These are phyloP conservation scores for Thalassiosira pacifica DNA, from an alignment of 352 stramenopile genomes.

Conservation along the genomic window DNA sequence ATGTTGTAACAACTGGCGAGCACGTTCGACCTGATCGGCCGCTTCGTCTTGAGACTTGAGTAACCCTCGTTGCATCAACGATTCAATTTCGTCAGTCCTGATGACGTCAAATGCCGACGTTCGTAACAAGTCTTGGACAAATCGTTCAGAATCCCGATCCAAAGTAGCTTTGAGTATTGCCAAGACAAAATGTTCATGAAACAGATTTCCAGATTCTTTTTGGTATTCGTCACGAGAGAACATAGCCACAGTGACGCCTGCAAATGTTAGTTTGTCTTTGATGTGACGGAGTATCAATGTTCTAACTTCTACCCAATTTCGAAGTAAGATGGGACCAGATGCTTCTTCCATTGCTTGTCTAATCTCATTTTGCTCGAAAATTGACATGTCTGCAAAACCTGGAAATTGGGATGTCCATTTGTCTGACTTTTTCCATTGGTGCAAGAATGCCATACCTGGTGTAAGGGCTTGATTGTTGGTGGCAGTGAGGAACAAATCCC, in stretches of 20 bases:
- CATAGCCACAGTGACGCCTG: not conserved
- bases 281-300: slow-evolving; percentile 30
- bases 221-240: slow-evolving; percentile 49
- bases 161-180: slow-evolving; percentile 22
- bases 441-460: slow-evolving; percentile 16
- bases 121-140: slow-evolving; percentile 34
- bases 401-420: slow-evolving; percentile 16
- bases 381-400: slow-evolving; percentile 8
- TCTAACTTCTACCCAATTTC: slow-evolving; percentile 28
- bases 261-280: slow-evolving; percentile 17
- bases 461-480: slow-evolving; percentile 10
- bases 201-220: slow-evolving; percentile 32
- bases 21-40: not conserved
- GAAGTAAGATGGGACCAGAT: slow-evolving; percentile 1
- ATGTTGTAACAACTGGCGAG: slow-evolving; percentile 7
- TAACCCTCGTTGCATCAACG: slow-evolving; percentile 28
- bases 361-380: slow-evolving; percentile 14
- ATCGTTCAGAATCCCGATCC: not conserved
- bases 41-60: slow-evolving; percentile 10
- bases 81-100: slow-evolving; percentile 23
- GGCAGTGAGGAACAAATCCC: slow-evolving; percentile 20
- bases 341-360: slow-evolving; percentile 17
- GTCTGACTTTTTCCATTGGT: slow-evolving; percentile 15
- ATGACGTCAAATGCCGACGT: slow-evolving; percentile 20
- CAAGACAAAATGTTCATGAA: slow-evolving; percentile 34